These are phyloP conservation scores for Penicillium fuscoglaucum DNA, from an alignment of 2,329 filamentous ascomycete genomes.

Conservation along the genomic window DNA sequence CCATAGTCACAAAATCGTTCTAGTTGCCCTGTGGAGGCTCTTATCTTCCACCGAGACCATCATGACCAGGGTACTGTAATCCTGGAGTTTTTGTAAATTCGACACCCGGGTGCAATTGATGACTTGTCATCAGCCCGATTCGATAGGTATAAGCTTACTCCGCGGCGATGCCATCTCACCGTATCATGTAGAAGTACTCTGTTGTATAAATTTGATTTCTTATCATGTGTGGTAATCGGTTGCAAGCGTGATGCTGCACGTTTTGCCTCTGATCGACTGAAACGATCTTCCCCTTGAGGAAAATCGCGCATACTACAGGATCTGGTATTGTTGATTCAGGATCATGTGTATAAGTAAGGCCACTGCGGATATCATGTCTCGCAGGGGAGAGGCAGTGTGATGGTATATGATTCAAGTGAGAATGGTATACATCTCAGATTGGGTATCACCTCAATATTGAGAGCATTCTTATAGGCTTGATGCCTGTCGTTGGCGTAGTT, in stretches of 20 bases:
- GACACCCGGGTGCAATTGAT: background rate
- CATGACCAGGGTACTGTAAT: too few relatives aligned
- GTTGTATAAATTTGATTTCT: background rate
- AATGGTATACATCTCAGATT: background rate
- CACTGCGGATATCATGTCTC: background rate
- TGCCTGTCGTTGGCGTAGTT: background rate
- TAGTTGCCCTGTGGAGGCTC: conserved; percentile 10
- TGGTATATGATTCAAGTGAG: background rate
- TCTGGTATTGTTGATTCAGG: background rate
- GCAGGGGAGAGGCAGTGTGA: background rate
- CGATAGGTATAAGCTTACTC: background rate
- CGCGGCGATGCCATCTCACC: background rate
- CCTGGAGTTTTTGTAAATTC: background rate
- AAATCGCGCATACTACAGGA: conserved; percentile 12
- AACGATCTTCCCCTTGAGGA: background rate
- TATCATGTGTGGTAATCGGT: background rate
- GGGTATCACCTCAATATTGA: background rate
- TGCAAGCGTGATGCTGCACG: conserved; percentile 11
- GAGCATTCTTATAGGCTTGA: background rate
- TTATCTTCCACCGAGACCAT: background rate
- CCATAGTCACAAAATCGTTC: conserved; percentile 19
- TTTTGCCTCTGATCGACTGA: background rate
- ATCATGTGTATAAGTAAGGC: background rate
- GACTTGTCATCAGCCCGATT: conserved; percentile 8
- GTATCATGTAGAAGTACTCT: background rate